Base-by-base conservation (phyloP, 495 filamentous ascomycete species). In the Evernia prunastri region DNA sequence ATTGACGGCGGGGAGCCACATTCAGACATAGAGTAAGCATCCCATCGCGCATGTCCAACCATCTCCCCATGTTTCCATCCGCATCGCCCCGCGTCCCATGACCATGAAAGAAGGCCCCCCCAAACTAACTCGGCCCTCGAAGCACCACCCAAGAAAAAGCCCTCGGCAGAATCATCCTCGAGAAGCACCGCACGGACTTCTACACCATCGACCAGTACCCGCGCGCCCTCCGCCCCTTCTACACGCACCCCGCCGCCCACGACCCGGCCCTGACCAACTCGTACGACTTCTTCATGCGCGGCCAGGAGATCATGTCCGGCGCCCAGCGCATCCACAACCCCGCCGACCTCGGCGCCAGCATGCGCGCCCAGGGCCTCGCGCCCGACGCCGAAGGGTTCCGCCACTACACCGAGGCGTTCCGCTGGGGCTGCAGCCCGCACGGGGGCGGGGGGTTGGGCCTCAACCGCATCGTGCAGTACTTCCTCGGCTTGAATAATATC, bases 201-300 rank as follows among this genome's bases (percentile, higher is more conserved):
- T 96, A 91, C 77, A 86, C 91, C 9, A 80, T 96, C 64, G 90
- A 96, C 80, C 89, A 95, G 78, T 96, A 91, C 82, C 92, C 92
- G 61, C 88, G 91, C 74, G 73, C 79, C 49, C 86, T 92, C 33
- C 85, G 91, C 29, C 92, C 92, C 42, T 96, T 96, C 80, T 96
- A 96, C 76, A 91, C 92, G 72, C 89, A 91, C 81, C 84, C 87
- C 63, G 86, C 89, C 72, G 82, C 87, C 12, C 67, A 81, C 58
- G 83, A 87, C 74, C 78, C 86, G 63, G 78, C 80, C 36, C 82
- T 90, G 69, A 89, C 85, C 59, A 93, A 95, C 76, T 88, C 87
- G 8, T 96, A 90, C 79, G 91, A 96, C 77, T 90, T 96, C 81
- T 92, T 95, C 81, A 89, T 96, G 88, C 87, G 92, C 67, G 89